Percentiles rank a stretch among this genome's conserved stretches.
Conservation (phyloP, 2,329 filamentous ascomycete species). For the Cytospora piceae region DNA sequence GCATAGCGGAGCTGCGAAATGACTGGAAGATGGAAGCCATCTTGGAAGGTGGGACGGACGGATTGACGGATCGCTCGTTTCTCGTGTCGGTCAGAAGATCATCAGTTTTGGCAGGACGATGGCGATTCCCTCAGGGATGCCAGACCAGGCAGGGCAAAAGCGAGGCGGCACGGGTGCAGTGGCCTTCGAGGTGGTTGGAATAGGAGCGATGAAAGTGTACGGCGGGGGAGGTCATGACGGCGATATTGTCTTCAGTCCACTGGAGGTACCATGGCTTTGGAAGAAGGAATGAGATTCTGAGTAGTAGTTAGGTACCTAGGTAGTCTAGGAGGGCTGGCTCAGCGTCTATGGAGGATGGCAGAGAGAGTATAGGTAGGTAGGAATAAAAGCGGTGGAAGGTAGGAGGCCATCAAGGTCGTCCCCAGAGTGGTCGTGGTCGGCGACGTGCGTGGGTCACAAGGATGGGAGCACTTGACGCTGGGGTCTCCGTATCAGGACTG, state of each 20-base stretch:
- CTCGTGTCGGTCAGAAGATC: neutral
- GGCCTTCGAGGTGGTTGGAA: slow-evolving; percentile 22
- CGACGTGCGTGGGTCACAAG: neutral
- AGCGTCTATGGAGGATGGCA: neutral
- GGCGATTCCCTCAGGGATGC: slow-evolving; percentile 14
- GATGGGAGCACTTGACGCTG: neutral
- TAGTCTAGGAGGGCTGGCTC: slow-evolving; percentile 1
- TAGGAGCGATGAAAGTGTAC: slow-evolving; percentile 20
- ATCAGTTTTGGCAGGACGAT: neutral
- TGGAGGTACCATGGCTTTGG: slow-evolving; percentile 2
- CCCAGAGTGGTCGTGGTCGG: neutral
- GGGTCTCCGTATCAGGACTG: neutral
- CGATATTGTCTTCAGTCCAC: slow-evolving; percentile 21
- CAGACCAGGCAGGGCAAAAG: neutral
- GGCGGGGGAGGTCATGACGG: slow-evolving; percentile 29
- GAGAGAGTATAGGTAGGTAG: neutral
- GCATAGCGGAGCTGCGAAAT: slow-evolving; percentile 72
- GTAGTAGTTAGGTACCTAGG: neutral
- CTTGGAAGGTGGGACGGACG: slow-evolving; percentile 34
- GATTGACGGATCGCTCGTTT: slow-evolving; percentile 3
- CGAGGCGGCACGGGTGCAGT: slow-evolving; percentile 11
- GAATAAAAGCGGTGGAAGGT: neutral
- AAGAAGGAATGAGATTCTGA: slow-evolving; percentile 4
- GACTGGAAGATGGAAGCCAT: slow-evolving; percentile 76
- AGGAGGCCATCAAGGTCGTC: slow-evolving; percentile 18